A percentile compares a stretch with the other conserved stretches of the same genome.
Conservation (phyloP, 2,329 filamentous ascomycete genomes). For the Fusarium sp. region DNA sequence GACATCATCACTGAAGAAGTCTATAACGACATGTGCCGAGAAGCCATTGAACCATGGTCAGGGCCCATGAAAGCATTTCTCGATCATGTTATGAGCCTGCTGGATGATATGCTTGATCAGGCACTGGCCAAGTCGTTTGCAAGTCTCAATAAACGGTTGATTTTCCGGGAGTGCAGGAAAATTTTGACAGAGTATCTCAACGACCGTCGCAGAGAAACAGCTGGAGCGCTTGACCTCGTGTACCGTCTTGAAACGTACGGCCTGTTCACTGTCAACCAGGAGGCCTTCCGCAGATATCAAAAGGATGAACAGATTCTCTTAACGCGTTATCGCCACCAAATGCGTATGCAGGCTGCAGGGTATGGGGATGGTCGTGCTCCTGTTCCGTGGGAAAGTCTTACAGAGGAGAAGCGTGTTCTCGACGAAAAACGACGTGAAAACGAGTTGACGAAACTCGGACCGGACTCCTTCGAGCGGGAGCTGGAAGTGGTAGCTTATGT, state of each 20-base stretch:
- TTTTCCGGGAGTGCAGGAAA: conserved; percentile 58
- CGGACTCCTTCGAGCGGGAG: conserved; percentile 67
- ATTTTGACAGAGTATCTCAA: conserved; percentile 56
- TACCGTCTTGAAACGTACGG: conserved; percentile 62
- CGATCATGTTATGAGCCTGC: conserved; percentile 55
- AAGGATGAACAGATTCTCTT: conserved; percentile 57
- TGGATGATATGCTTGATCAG: conserved; percentile 55
- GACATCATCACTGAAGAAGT: conserved; percentile 67
- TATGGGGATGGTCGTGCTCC: conserved; percentile 43
- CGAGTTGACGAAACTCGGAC: conserved; percentile 58
- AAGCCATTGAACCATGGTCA: conserved; percentile 67
- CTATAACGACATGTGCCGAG: conserved; percentile 63
- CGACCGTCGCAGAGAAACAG: conserved; percentile 48
- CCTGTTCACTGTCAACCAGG: conserved; percentile 65
- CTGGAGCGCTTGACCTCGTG: conserved; percentile 51
- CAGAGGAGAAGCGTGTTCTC: conserved; percentile 55
- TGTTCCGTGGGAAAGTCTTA: conserved; percentile 55
- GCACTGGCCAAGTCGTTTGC: conserved; percentile 59
- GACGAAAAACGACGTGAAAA: conserved; percentile 54
- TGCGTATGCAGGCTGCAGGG: conserved; percentile 54
- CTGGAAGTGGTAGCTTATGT: conserved; percentile 69
- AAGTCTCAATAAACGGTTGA: conserved; percentile 54
- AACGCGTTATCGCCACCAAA: conserved; percentile 57
- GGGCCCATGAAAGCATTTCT: conserved; percentile 60
- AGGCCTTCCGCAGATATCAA: conserved; percentile 56